A percentile compares a stretch with the other conserved stretches of the same genome.
These are phyloP conservation scores for Hirschioporus abietinus DNA, from an alignment of 768 basidiomycete species.

Conservation along the genomic window DNA sequence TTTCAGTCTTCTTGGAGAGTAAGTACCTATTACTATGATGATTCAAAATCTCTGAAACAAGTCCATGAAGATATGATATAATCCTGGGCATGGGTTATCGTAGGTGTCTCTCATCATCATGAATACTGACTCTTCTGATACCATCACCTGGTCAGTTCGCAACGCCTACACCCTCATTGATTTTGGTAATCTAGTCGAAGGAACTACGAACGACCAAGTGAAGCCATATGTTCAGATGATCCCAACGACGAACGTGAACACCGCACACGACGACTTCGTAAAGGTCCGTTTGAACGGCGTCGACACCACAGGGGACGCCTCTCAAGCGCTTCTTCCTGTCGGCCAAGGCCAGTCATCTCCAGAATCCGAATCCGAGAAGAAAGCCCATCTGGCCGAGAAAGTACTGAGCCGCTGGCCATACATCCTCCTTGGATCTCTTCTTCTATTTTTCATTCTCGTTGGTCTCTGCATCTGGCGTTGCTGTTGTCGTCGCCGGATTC, in stretches of 20 bases:
- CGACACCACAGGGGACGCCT: slow-evolving; percentile 48
- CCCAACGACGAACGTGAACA: slow-evolving; percentile 45
- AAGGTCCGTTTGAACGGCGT: slow-evolving; percentile 52
- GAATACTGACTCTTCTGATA: not conserved
- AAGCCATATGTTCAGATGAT: slow-evolving; percentile 63
- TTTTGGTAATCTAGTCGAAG: slow-evolving; percentile 57
- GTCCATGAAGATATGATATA: slow-evolving; percentile 41
- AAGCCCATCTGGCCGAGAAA: slow-evolving; percentile 57
- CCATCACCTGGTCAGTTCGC: slow-evolving; percentile 38
- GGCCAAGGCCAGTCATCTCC: slow-evolving; percentile 59
- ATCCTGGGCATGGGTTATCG: slow-evolving; percentile 72
- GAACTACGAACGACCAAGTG: slow-evolving; percentile 31
- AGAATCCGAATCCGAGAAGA: slow-evolving; percentile 57
- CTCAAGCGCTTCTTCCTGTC: slow-evolving; percentile 56
- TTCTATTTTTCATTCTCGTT: slow-evolving; percentile 38
- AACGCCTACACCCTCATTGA: slow-evolving; percentile 61
- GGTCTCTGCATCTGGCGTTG: slow-evolving; percentile 56
- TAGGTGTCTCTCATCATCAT: slow-evolving; percentile 27
- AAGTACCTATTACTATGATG: not conserved
- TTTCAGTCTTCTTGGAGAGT: slow-evolving; percentile 28
- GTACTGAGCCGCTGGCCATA: slow-evolving; percentile 71
- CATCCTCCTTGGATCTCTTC: slow-evolving; percentile 57
- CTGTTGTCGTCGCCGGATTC: slow-evolving; percentile 35
- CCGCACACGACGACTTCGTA: slow-evolving; percentile 65
- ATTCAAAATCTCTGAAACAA: not conserved